phyloP scores from a whole-genome alignment of 768 basidiomycete species.

The Collybiopsis confluens region DNA sequence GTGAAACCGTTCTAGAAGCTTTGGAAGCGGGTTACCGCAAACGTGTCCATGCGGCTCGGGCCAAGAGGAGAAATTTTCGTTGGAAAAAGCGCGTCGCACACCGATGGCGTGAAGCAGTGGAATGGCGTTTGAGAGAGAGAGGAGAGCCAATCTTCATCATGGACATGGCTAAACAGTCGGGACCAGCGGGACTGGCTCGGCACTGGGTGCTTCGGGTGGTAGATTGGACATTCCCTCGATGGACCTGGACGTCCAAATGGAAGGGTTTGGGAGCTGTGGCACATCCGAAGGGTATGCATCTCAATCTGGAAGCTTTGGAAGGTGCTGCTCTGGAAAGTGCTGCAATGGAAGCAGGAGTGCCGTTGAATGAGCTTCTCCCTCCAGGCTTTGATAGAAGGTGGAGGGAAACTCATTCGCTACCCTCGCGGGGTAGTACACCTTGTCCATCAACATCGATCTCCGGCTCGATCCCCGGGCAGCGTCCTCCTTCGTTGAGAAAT shows the following conservation, averaged over 20 bases:
- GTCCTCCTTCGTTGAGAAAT: neutral
- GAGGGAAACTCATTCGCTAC: slow-evolving; percentile 2
- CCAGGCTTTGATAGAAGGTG: slow-evolving; percentile 23
- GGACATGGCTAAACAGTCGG: slow-evolving; percentile 20
- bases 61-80: slow-evolving; percentile 37
- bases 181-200: slow-evolving; percentile 1
- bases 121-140: slow-evolving; percentile 52
- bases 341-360: slow-evolving; percentile 64
- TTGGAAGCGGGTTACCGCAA: slow-evolving; percentile 61
- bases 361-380: slow-evolving; percentile 49
- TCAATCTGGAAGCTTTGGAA: slow-evolving; percentile 62
- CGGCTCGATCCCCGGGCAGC: neutral
- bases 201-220: slow-evolving; percentile 5
- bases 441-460: neutral
- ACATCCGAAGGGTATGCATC: slow-evolving; percentile 45
- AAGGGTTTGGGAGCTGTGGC: slow-evolving; percentile 15
- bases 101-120: slow-evolving; percentile 61
- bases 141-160: slow-evolving; percentile 52
- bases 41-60: slow-evolving; percentile 44
- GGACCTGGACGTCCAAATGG: slow-evolving; percentile 14
- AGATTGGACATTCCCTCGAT: slow-evolving; percentile 12
- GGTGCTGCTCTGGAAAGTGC: slow-evolving; percentile 53
- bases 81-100: slow-evolving; percentile 40
- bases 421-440: neutral
- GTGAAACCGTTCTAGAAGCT: slow-evolving; percentile 71